phyloP scores from a whole-genome alignment of 2,329 filamentous ascomycete species.

The Orbilia oligospora region DNA sequence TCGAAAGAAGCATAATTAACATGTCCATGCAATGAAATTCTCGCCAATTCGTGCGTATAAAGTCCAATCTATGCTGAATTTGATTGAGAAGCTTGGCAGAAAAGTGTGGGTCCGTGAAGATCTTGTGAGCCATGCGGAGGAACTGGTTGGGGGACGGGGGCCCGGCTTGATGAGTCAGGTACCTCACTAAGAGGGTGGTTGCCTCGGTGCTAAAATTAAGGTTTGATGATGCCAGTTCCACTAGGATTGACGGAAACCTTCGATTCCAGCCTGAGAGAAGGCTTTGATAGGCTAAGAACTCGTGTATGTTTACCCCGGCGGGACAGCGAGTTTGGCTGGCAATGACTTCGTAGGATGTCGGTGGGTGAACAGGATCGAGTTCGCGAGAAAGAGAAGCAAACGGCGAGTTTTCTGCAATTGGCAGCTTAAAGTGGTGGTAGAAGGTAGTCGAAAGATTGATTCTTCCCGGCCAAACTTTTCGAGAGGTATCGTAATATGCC shows the following conservation, averaged over 20 bases:
- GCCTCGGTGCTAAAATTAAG: conserved; percentile 75
- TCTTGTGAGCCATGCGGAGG: conserved; percentile 70
- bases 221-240: conserved; percentile 71
- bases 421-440: conserved; percentile 68
- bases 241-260: conserved; percentile 70
- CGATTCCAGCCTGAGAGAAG: conserved; percentile 69
- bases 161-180: conserved; percentile 73
- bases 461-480: conserved; percentile 67
- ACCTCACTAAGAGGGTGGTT: conserved; percentile 70
- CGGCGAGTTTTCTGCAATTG: conserved; percentile 67
- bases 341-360: conserved; percentile 73
- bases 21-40: conserved; percentile 74
- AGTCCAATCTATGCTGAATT: conserved; percentile 67
- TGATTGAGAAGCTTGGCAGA: conserved; percentile 68
- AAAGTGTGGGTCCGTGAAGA: conserved; percentile 71
- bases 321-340: conserved; percentile 71
- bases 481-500: conserved; percentile 69
- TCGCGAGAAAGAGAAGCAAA: conserved; percentile 65
- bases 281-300: conserved; percentile 72
- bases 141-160: conserved; percentile 66
- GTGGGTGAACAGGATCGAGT: conserved; percentile 62
- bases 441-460: conserved; percentile 67
- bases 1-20: conserved; percentile 71
- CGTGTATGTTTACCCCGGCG: conserved; percentile 69
- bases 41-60: conserved; percentile 73